Evolutionary conservation across 2,329 filamentous ascomycete species (phyloP).

Genomic region (Polychaeton citri): DNA sequence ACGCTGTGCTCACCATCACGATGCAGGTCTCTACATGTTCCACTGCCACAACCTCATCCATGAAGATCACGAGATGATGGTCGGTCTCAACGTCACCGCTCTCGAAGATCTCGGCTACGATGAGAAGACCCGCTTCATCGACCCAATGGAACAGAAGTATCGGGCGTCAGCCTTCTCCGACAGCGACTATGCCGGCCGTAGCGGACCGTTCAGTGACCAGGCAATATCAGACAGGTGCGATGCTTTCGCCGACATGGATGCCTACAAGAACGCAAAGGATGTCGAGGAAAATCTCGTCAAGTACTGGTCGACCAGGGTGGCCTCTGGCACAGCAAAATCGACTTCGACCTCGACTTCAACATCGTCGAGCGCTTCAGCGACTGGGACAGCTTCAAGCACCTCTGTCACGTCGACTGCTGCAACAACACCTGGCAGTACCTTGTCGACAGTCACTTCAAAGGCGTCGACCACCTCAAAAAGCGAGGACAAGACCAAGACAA

Average conservation of each 20-base stretch:
- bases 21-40: too few relatives aligned
- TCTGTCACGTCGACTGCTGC: not conserved
- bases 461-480: not conserved
- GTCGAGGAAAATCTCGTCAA: constrained; percentile 17
- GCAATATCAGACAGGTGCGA: constrained; percentile 18
- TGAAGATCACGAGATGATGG: constrained; percentile 26
- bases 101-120: constrained; percentile 18
- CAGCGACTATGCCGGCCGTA: too few relatives aligned
- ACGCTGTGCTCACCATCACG: not conserved
- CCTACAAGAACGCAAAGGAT: constrained; percentile 14
- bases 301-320: constrained; percentile 11
- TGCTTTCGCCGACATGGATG: constrained; percentile 19
- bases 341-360: not conserved
- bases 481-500: not conserved
- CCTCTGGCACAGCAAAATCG: too few relatives aligned
- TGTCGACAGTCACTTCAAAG: not conserved
- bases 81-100: constrained; percentile 23
- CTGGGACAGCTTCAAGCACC: not conserved
- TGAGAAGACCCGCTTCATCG: constrained; percentile 14
- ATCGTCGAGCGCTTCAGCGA: not conserved
- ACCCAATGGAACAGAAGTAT: constrained; percentile 10
- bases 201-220: constrained; percentile 3
- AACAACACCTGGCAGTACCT: not conserved
- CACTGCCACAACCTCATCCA: constrained; percentile 24
- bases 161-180: constrained; percentile 11